A percentile compares a stretch with the other conserved stretches of the same genome.
Conservation (phyloP, 2,329 filamentous ascomycete genomes). For the Claviceps monticola region DNA sequence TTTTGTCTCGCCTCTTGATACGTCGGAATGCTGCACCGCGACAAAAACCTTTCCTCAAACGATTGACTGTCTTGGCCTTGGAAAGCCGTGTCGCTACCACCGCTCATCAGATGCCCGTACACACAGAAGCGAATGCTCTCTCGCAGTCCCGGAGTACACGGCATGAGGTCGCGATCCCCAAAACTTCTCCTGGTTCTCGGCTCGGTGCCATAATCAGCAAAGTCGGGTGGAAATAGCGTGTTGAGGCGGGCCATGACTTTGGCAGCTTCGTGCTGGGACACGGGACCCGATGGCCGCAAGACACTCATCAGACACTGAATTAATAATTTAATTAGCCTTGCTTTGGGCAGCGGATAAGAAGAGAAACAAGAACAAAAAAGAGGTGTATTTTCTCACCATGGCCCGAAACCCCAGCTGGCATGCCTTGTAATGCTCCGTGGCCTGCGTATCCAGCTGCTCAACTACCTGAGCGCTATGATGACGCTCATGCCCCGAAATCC, state of each 20-base stretch:
- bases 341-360: not conserved
- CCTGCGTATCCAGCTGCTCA: constrained; percentile 17
- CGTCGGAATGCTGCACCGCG: constrained; percentile 18
- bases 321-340: not conserved
- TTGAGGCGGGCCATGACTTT: constrained; percentile 22
- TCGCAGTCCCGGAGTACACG: constrained; percentile 18
- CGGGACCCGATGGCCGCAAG: constrained; percentile 1
- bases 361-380: not conserved
- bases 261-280: constrained; percentile 6
- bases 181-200: constrained; percentile 7
- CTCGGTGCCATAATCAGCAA: constrained; percentile 8
- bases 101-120: constrained; percentile 20
- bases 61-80: constrained; percentile 9
- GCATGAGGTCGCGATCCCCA: constrained; percentile 12
- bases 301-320: constrained; percentile 1
- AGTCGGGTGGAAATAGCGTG: constrained; percentile 19
- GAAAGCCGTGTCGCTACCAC: constrained; percentile 9
- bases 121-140: constrained; percentile 22
- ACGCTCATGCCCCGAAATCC: constrained; percentile 4
- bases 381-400: constrained; percentile 13
- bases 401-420: constrained; percentile 21
- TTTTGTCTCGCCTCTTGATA: constrained; percentile 17
- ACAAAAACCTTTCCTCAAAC: constrained; percentile 18
- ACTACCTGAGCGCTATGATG: constrained; percentile 11
- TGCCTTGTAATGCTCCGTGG: constrained; percentile 15